Evolutionary conservation across 2,329 filamentous ascomycete genomes (phyloP), one percentile per base, ranked within the genome.

Genomic region (Ceratocystiopsis sp.): DNA sequence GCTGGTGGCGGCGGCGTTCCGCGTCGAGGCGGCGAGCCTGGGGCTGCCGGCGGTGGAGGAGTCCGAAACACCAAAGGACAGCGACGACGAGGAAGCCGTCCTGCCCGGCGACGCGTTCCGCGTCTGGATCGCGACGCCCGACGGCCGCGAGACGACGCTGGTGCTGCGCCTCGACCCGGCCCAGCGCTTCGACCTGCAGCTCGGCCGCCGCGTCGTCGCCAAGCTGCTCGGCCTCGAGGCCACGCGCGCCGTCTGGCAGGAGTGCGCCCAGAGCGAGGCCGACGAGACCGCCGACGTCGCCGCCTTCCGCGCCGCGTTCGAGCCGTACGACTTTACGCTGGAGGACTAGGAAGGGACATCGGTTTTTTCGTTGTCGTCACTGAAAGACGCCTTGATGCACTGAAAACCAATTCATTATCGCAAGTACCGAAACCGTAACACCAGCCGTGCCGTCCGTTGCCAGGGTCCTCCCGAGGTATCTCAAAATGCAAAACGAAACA

Each of bases 121-220:
- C 21, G 67, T 91, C 7, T 84, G 84, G 76, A 74, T 93, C 42
- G 68, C 67, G 32, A 66, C 72, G 49, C 65, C 69, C 43, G 61
- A 71, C 48, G 67, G 66, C 46, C 62, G 73, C n/a, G 38, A 16
- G 13, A 78, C 78, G 51, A 78, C 75, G 45, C 65, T 95, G 45
- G 69, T 87, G 42, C 73, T 96, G 64, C 75, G 75, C 8, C 69
- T 95, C 10, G 73, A 78, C 46, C 65, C 76, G 21, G 76, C 74
- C 16, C 73, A 81, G 49, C 74, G 80, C 14, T 96, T 98, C 57
- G 86, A 94, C 56, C 62, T 95, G 38, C 89, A 96, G 56, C 96
- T 93, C 54, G 86, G 84, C 4, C 72, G 93, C 36, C 75, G 78
- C 38, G 91, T 95, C 4, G 65, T 96, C 58, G 89, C 85, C 1